Evolutionary conservation across 345 rosid genomes (phyloP).

Genomic region (Rhizophora apiculata): DNA sequence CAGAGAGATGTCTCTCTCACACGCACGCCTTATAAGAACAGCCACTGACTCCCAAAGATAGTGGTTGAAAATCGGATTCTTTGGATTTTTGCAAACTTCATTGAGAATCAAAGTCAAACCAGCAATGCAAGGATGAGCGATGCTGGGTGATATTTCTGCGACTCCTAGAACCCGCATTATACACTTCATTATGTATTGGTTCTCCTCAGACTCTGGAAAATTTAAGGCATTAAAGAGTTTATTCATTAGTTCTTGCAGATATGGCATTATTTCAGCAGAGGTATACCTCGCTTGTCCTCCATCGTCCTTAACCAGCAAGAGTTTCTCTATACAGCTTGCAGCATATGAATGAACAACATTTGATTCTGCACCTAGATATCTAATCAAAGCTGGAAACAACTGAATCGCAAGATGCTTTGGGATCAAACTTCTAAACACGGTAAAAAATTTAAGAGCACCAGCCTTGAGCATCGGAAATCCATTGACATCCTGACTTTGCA

Average conservation of each 20-base stretch:
- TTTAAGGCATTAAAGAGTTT: slow-evolving; percentile 76
- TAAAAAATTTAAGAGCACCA: slow-evolving; percentile 84
- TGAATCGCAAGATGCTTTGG: slow-evolving; percentile 64
- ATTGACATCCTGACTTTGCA: slow-evolving; percentile 72
- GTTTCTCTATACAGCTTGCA: slow-evolving; percentile 92
- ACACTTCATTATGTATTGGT: slow-evolving; percentile 94
- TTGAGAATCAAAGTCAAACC: slow-evolving; percentile 69
- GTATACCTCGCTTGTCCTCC: slow-evolving; percentile 65
- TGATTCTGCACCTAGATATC: slow-evolving; percentile 74
- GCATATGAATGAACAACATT: slow-evolving; percentile 98
- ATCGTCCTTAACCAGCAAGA: slow-evolving; percentile 90
- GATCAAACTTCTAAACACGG: slow-evolving; percentile 71
- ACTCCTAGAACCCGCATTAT: slow-evolving; percentile 90
- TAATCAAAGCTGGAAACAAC: slow-evolving; percentile 65
- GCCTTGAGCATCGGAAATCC: slow-evolving; percentile 91
- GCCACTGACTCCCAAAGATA: slow-evolving; percentile 96
- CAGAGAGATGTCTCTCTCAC: slow-evolving; percentile 73
- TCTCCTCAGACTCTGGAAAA: slow-evolving; percentile 90
- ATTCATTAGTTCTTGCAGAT: slow-evolving; percentile 51
- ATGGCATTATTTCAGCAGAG: slow-evolving; percentile 61
- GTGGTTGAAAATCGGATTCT: slow-evolving; percentile 90
- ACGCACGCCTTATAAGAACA: slow-evolving; percentile 84
- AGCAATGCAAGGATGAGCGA: slow-evolving; percentile 80
- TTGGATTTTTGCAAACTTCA: slow-evolving; percentile 89
- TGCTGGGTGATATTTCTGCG: slow-evolving; percentile 66